Conservation (phyloP, 1,284 basidiomycete species). For the Heterobasidion parviporum region DNA sequence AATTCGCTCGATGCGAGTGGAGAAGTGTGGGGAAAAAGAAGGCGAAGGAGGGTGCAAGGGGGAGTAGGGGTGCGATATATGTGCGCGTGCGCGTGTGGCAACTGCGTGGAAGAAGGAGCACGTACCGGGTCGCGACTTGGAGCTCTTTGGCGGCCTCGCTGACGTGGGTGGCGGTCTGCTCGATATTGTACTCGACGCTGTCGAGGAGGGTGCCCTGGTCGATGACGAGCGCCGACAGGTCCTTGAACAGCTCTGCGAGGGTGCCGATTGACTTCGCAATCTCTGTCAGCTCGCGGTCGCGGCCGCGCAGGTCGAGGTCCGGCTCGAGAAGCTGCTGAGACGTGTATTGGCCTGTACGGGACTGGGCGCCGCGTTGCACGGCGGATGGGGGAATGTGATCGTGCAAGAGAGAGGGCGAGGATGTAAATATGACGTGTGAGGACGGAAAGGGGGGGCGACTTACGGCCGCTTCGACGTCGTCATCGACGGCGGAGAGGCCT, state of each 20-base stretch:
- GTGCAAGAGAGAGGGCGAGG: constrained; percentile 3
- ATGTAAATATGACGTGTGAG: constrained; percentile 18
- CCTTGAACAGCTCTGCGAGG: constrained; percentile 94
- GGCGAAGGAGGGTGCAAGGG: constrained; percentile 3
- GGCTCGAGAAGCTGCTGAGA: constrained; percentile 32
- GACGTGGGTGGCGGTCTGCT: constrained; percentile 80
- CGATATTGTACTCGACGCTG: constrained; percentile 96
- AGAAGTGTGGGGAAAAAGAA: too few species aligned
- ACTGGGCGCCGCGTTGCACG: neutral
- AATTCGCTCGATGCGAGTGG: too few species aligned
- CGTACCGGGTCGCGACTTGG: constrained; percentile 71
- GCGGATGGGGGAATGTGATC: neutral
- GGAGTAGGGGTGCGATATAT: constrained; percentile 1
- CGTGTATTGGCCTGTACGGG: constrained; percentile 26
- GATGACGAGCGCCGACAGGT: constrained; percentile 88
- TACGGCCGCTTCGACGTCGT: constrained; percentile 73
- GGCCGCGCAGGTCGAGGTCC: constrained; percentile 37
- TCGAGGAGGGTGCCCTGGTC: constrained; percentile 98
- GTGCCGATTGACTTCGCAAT: constrained; percentile 90
- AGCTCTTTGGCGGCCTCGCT: constrained; percentile 83
- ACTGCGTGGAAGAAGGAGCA: constrained; percentile 9
- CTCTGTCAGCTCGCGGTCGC: constrained; percentile 78
- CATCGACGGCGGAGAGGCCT: constrained; percentile 73
- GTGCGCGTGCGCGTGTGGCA: neutral
- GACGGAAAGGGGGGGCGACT: constrained; percentile 22